A percentile compares a stretch with the other conserved stretches of the same genome.
phyloP scores from a whole-genome alignment of 2,329 filamentous ascomycete genomes.

The Lasiodiplodia gonubiensis region DNA sequence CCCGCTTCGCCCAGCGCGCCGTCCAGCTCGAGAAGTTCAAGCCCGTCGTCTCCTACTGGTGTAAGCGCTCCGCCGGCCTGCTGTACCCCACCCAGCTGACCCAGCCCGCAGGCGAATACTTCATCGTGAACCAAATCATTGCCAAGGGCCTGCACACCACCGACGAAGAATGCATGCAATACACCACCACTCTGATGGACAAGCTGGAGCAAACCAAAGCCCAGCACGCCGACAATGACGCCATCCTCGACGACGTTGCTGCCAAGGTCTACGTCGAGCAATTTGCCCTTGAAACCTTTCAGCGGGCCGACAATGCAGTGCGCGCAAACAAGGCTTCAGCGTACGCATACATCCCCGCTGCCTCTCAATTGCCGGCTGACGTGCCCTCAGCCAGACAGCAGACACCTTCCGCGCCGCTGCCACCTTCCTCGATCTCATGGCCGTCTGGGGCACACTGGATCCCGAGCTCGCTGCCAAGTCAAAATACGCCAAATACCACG shows the following conservation, averaged over 20 bases:
- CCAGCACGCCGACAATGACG: slow-evolving; percentile 77
- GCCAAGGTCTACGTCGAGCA: slow-evolving; percentile 93
- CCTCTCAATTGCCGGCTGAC: slow-evolving; percentile 28
- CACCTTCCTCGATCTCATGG: slow-evolving; percentile 87
- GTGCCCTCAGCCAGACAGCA: slow-evolving; percentile 73
- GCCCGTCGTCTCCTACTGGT: slow-evolving; percentile 93
- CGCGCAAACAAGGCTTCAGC: slow-evolving; percentile 82
- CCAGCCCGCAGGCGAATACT: slow-evolving; percentile 74
- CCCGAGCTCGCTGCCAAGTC: slow-evolving; percentile 82
- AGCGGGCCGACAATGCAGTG: slow-evolving; percentile 81
- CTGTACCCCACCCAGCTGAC: slow-evolving; percentile 28
- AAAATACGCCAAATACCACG: slow-evolving; percentile 97
- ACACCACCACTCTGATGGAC: slow-evolving; percentile 86
- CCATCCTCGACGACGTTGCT: slow-evolving; percentile 81
- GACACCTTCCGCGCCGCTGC: slow-evolving; percentile 92
- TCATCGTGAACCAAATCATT: slow-evolving; percentile 91
- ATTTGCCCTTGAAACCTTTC: slow-evolving; percentile 88
- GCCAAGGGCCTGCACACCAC: slow-evolving; percentile 76
- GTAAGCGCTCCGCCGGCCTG: slow-evolving; percentile 59
- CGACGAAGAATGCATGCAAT: slow-evolving; percentile 78
- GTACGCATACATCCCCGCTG: slow-evolving; percentile 49
- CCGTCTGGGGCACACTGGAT: slow-evolving; percentile 80
- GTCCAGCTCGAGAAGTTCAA: slow-evolving; percentile 82
- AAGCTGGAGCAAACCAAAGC: slow-evolving; percentile 83
- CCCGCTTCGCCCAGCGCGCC: slow-evolving; percentile 81